Percentiles rank a stretch among this genome's conserved stretches.
phyloP scores from a whole-genome alignment of 345 rosid genomes.

The Eucalyptus pumila region DNA sequence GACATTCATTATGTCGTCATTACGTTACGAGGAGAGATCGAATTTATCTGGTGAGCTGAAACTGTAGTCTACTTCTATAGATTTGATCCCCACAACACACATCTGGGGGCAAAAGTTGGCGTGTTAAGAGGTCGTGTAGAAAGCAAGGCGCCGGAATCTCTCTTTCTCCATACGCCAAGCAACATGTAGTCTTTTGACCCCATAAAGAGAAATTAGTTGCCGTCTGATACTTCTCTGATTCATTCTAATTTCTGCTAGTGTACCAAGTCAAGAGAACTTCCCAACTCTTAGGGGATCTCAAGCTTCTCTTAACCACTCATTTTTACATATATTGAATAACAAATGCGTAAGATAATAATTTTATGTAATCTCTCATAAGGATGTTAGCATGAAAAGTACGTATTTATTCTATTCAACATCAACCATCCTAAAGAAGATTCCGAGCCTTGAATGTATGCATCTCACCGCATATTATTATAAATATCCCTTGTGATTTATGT shows the following conservation, averaged over 20 bases:
- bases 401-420: not conserved
- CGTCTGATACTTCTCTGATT: not conserved
- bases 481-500: not conserved
- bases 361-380: not conserved
- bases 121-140: not conserved
- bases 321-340: not conserved
- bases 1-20: not conserved
- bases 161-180: not conserved
- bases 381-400: not conserved
- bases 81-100: not conserved
- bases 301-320: not conserved
- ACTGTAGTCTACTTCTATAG: not conserved
- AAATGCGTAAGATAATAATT: not conserved
- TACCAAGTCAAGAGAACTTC: not conserved
- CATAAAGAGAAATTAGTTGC: not conserved
- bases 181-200: not conserved
- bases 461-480: not conserved
- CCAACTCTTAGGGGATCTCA: not conserved
- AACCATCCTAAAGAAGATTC: not conserved
- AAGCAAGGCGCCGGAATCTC: not conserved
- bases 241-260: not conserved
- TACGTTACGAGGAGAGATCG: not conserved
- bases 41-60: not conserved
- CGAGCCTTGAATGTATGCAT: not conserved
- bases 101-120: not conserved